Evolutionary conservation across 1,284 basidiomycete species (phyloP).

Genomic region (Mycosarcoma mackinlayi): DNA sequence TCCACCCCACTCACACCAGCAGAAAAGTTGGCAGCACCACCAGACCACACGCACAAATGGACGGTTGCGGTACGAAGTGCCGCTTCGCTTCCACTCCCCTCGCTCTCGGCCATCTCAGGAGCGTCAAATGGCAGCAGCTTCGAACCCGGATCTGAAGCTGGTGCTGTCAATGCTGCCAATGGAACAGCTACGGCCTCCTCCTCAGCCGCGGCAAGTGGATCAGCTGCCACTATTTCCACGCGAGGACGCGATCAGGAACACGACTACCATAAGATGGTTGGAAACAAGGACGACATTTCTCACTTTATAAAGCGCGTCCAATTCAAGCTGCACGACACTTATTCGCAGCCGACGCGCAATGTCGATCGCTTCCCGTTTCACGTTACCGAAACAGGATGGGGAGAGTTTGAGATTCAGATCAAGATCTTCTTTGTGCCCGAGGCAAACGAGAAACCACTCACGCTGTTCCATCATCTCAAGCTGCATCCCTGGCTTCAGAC

Average conservation of each 20-base stretch:
- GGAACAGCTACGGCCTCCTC: constrained; percentile 5
- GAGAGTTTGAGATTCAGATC: constrained; percentile 97
- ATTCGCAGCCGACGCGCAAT: constrained; percentile 86
- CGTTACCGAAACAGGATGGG: constrained; percentile 98
- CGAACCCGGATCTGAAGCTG: constrained; percentile 37
- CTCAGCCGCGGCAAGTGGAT: constrained; percentile 6
- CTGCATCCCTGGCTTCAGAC: constrained; percentile 86
- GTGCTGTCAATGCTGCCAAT: constrained; percentile 26
- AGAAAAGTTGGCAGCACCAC: constrained; percentile 75
- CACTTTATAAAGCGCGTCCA: constrained; percentile 81
- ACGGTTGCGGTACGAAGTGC: constrained; percentile 87
- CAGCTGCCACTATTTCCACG: constrained; percentile 47
- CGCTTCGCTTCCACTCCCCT: constrained; percentile 69
- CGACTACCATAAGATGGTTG: constrained; percentile 65
- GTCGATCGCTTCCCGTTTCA: constrained; percentile 93
- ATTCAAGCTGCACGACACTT: constrained; percentile 98
- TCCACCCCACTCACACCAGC: constrained; percentile 82
- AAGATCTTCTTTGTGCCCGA: constrained; percentile 92
- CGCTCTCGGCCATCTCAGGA: constrained; percentile 50
- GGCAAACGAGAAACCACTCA: constrained; percentile 88
- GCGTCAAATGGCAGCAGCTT: constrained; percentile 16
- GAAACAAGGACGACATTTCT: constrained; percentile 66
- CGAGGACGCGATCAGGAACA: constrained; percentile 60
- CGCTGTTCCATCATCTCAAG: constrained; percentile 90
- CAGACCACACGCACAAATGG: constrained; percentile 95